phyloP scores from a whole-genome alignment of 1,139 yeast species.

The Geotrichum candidum region DNA sequence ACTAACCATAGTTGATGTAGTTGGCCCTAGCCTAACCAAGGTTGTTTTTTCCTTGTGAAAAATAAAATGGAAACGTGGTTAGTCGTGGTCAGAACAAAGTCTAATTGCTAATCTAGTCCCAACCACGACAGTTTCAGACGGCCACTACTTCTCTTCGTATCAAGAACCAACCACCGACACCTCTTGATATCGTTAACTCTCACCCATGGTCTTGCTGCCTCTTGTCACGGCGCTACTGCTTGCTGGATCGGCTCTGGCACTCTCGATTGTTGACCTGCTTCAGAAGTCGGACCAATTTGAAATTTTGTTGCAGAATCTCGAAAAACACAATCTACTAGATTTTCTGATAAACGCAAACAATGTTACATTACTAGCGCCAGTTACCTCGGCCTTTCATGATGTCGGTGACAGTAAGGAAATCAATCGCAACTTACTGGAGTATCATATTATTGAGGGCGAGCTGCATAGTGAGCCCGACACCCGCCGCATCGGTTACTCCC shows the following conservation, averaged over 20 bases:
- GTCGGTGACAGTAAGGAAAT: slow-evolving; percentile 19
- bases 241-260: not conserved
- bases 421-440: not conserved
- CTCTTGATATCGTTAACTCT: not conserved
- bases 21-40: not conserved
- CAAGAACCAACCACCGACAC: not conserved
- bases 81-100: not conserved
- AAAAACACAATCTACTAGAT: not conserved
- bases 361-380: slow-evolving; percentile 77
- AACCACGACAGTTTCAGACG: not conserved
- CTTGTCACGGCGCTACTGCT: not conserved
- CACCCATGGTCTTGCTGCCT: not conserved
- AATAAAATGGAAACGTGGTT: not conserved
- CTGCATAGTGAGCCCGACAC: not conserved
- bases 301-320: not conserved
- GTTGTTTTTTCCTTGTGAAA: not conserved
- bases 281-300: not conserved
- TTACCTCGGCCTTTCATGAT: slow-evolving; percentile 70
- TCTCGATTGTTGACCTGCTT: not conserved
- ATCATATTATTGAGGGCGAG: not conserved
- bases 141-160: not conserved
- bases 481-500: not conserved
- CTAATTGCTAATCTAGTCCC: not conserved
- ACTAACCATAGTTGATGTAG: not conserved
- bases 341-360: slow-evolving; percentile 41